Conservation (phyloP, 768 basidiomycete genomes). For the Panaeolus papilionaceus region DNA sequence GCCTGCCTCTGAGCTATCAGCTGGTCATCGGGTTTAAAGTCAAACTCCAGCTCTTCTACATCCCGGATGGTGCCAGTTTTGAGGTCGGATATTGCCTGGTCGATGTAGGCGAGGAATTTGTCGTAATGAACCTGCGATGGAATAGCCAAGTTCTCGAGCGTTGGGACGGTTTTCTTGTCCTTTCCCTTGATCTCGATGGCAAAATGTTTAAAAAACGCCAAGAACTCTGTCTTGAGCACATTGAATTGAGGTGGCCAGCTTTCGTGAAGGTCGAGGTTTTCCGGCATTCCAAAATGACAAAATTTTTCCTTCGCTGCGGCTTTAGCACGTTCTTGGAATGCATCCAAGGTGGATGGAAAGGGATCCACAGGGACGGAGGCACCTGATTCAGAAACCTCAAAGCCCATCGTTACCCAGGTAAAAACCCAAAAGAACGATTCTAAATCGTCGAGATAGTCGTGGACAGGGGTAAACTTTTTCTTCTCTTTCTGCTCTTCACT, state of each 20-base stretch:
- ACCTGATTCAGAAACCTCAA: neutral
- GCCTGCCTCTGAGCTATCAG: neutral
- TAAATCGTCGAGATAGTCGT: neutral
- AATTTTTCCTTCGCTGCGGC: too few relatives aligned
- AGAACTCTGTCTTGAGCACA: neutral
- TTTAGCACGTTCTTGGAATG: too few relatives aligned
- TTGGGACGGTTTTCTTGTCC: neutral
- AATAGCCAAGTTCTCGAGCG: neutral
- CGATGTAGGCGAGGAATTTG: neutral
- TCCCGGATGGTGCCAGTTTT: neutral
- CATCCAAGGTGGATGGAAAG: neutral
- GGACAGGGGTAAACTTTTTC: neutral
- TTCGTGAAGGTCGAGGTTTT: neutral
- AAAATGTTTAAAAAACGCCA: neutral
- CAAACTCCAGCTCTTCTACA: neutral
- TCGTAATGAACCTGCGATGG: neutral
- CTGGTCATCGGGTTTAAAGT: neutral
- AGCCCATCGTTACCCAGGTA: neutral
- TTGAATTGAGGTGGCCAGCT: neutral
- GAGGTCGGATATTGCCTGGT: neutral
- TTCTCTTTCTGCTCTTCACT: neutral
- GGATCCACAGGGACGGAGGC: neutral
- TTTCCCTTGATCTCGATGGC: neutral
- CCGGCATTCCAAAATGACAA: neutral
- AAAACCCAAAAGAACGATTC: neutral